Base-by-base conservation (phyloP, 2,329 filamentous ascomycete genomes). In the Cadophora gregata region DNA sequence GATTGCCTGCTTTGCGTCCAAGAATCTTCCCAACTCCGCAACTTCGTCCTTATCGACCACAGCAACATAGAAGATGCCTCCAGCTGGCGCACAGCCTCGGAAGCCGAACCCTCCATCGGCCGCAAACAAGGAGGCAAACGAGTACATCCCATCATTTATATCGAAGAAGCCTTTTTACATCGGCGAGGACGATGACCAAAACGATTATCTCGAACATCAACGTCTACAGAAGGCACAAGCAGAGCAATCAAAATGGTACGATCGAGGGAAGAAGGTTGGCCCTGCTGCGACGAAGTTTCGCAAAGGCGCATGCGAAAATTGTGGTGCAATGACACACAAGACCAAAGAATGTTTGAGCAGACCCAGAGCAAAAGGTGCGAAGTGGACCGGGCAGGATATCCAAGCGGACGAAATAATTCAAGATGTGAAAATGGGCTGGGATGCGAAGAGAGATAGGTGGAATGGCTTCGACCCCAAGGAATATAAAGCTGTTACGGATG, bases 71-170 rank as follows among this genome's bases (percentile, higher is more conserved):
- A 74, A 69, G 36, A 82, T 83, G 72, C 82, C 83, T 67, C 80
- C 77, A 66, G 72, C 75, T 36, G 76, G 75, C 29, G 67, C 69
- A 14, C 76, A 77, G 66, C 75, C 77, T 51, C 66, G 71, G 25
- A 78, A 77, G 63, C 76, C 76, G 21, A 68, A 71, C 47, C 70
- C 73, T 51, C 75, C 76, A 38, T 76, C 77, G 69, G 82, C 80
- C 19, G 81, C 85, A 19, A 87, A 85, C 64, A 97, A 97, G 78
- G 93, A 97, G 79, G 93, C 96, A 80, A 99, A 99, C 85, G 90
- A 97, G 79, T 99, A 99, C 84, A 99, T 99, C 76, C 96, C 96
- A 6, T 89, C 92, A 63, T 99, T 97, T 85, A 99, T 99, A 81
- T 94, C 93, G 74, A 97, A 97, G 79, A 94, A 96, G 73, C 96